Evolutionary conservation across 352 stramenopile species (phyloP).

Genomic region (Halophytophthora polymorphica): DNA sequence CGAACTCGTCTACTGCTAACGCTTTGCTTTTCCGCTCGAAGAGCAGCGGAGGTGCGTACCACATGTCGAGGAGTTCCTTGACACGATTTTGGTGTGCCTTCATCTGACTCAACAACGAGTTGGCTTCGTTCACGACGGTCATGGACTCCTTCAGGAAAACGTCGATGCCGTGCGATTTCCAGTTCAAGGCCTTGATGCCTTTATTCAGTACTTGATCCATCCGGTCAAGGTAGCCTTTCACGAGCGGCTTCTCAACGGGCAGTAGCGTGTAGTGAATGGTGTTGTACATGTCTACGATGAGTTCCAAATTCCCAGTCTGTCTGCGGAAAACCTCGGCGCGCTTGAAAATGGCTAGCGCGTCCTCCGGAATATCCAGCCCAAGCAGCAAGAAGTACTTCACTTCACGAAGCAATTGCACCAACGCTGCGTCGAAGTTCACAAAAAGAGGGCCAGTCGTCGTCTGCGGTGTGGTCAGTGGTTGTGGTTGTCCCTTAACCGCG

Average conservation of each 20-base stretch:
- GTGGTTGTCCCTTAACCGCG: slow-evolving; percentile 10
- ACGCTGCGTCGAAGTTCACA: slow-evolving; percentile 90
- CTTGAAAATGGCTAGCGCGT: slow-evolving; percentile 90
- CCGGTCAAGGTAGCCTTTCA: slow-evolving; percentile 85
- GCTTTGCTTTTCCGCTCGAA: slow-evolving; percentile 88
- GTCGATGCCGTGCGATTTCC: slow-evolving; percentile 92
- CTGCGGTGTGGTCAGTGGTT: slow-evolving; percentile 10
- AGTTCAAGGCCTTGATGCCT: slow-evolving; percentile 90
- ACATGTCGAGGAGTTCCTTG: slow-evolving; percentile 71
- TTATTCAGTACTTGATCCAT: slow-evolving; percentile 89
- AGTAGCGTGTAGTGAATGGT: slow-evolving; percentile 84
- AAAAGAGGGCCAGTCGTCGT: slow-evolving; percentile 33
- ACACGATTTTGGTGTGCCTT: slow-evolving; percentile 87
- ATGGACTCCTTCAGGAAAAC: slow-evolving; percentile 90
- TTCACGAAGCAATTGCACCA: slow-evolving; percentile 90
- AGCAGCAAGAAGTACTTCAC: slow-evolving; percentile 94
- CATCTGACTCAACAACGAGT: slow-evolving; percentile 80
- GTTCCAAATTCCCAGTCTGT: slow-evolving; percentile 89
- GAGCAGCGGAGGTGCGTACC: slow-evolving; percentile 69
- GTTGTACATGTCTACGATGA: slow-evolving; percentile 94
- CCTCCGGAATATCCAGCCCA: slow-evolving; percentile 84
- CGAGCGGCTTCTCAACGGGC: slow-evolving; percentile 86
- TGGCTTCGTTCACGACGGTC: slow-evolving; percentile 87
- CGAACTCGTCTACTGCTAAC: slow-evolving; percentile 78
- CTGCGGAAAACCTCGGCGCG: slow-evolving; percentile 89